phyloP scores from a whole-genome alignment of 176 grass and related monocot species.

The Oryza glumipatula region DNA sequence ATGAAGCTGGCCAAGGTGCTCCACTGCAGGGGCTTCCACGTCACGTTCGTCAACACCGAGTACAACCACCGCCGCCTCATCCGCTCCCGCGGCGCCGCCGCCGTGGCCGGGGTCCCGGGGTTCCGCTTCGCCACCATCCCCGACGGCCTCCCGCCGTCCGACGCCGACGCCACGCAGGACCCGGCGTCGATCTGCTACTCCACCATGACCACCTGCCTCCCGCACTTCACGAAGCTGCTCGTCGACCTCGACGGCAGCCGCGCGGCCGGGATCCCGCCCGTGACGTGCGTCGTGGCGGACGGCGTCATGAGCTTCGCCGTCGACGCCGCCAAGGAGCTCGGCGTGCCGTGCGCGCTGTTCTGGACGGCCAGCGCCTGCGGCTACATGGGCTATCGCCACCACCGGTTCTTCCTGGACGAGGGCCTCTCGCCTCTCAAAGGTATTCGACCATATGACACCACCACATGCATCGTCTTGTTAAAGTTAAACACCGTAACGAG shows the following conservation, averaged over 20 bases:
- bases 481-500: no score
- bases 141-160: slow-evolving; percentile 56
- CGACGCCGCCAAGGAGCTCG: slow-evolving; percentile 47
- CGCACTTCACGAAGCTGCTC: slow-evolving; percentile 35
- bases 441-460: no score
- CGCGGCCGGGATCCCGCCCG: slow-evolving; percentile 30
- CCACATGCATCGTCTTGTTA: no score
- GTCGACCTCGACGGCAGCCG: slow-evolving; percentile 8
- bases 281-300: slow-evolving; percentile 60
- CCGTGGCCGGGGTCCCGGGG: slow-evolving; percentile 19
- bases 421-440: slow-evolving; percentile 64
- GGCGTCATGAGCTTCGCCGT: slow-evolving; percentile 51
- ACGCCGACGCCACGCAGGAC: slow-evolving; percentile 52
- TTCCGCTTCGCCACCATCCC: slow-evolving; percentile 61
- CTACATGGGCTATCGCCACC: slow-evolving; percentile 51
- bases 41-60: slow-evolving; percentile 76
- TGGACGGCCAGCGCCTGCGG: slow-evolving; percentile 52
- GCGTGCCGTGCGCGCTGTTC: slow-evolving; percentile 44
- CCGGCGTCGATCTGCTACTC: slow-evolving; percentile 38
- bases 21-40: slow-evolving; percentile 56
- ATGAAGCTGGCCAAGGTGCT: slow-evolving; percentile 69
- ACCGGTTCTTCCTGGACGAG: slow-evolving; percentile 41
- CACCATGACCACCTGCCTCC: slow-evolving; percentile 29
- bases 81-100: slow-evolving; percentile 35
- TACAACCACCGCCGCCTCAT: slow-evolving; percentile 61